A percentile compares a stretch with the other conserved stretches of the same genome.
phyloP scores from a whole-genome alignment of 106 monocot genomes.

The Chionographis japonica region DNA sequence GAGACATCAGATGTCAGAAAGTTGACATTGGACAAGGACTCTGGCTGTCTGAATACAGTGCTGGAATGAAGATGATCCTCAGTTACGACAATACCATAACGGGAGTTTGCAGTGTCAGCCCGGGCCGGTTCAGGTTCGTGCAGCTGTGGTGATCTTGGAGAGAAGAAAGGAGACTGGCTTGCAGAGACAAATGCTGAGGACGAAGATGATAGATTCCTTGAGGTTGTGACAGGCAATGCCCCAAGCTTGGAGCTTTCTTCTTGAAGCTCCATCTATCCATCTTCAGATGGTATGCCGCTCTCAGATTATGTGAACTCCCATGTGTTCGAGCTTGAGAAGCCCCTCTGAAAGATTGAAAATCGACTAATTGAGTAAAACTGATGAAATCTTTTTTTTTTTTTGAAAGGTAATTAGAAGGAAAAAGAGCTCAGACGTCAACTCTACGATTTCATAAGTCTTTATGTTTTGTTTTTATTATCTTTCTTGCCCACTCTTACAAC shows the following conservation, averaged over 20 bases:
- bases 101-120: constrained; percentile 5
- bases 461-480: too few species aligned
- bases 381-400: background rate
- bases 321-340: constrained; percentile 18
- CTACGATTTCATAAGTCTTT: too few species aligned
- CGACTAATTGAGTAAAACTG: background rate
- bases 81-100: constrained; percentile 15
- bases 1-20: constrained; percentile 33
- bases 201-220: constrained; percentile 77
- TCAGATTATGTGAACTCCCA: constrained; percentile 22
- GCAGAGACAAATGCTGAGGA: constrained; percentile 95
- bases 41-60: constrained; percentile 1
- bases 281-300: constrained; percentile 47
- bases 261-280: constrained; percentile 96
- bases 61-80: constrained; percentile 16
- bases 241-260: constrained; percentile 81
- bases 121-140: constrained; percentile 14
- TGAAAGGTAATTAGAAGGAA: too few species aligned
- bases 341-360: constrained; percentile 11
- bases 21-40: constrained; percentile 23
- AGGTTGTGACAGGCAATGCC: constrained; percentile 41
- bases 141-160: constrained; percentile 57
- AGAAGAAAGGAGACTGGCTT: constrained; percentile 92
- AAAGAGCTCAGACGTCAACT: background rate
- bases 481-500: too few species aligned